A percentile compares a stretch with the other conserved stretches of the same genome.
These are phyloP conservation scores for Alternaria metachromatica DNA, from an alignment of 2,329 filamentous ascomycete genomes.

Conservation along the genomic window DNA sequence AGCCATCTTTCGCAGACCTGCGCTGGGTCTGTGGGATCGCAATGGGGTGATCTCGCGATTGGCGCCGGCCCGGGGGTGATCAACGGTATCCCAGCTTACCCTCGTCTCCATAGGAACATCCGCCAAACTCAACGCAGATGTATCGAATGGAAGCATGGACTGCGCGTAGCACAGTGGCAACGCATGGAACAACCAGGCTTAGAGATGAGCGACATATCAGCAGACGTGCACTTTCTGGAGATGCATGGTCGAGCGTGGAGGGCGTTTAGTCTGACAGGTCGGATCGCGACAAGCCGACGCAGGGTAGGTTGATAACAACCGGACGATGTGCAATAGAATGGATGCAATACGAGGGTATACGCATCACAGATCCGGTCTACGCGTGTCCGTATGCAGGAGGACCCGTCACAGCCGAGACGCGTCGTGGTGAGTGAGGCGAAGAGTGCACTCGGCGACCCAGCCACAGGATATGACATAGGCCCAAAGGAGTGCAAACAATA, in stretches of 20 bases:
- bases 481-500: not conserved
- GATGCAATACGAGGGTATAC: constrained; percentile 4
- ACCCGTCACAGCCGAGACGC: constrained; percentile 7
- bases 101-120: constrained; percentile 13
- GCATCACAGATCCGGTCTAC: not conserved
- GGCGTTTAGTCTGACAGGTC: not conserved
- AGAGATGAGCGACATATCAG: not conserved
- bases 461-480: constrained; percentile 4
- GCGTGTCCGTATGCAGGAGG: not conserved
- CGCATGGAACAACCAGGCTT: not conserved
- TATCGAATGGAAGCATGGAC: not conserved
- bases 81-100: constrained; percentile 19
- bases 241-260: not conserved
- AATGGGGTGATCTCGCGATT: constrained; percentile 15
- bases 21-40: not conserved
- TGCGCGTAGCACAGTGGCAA: not conserved
- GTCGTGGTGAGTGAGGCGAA: constrained; percentile 1
- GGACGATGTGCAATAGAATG: not conserved
- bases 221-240: not conserved
- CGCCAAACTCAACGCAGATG: not conserved
- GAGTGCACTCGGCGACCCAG: constrained; percentile 6
- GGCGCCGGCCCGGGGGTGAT: constrained; percentile 16
- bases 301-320: not conserved
- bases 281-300: not conserved
- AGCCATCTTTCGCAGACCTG: constrained; percentile 6